Evolutionary conservation across 2,329 filamentous ascomycete genomes (phyloP).

Genomic region (Neopestalotiopsis sp.): DNA sequence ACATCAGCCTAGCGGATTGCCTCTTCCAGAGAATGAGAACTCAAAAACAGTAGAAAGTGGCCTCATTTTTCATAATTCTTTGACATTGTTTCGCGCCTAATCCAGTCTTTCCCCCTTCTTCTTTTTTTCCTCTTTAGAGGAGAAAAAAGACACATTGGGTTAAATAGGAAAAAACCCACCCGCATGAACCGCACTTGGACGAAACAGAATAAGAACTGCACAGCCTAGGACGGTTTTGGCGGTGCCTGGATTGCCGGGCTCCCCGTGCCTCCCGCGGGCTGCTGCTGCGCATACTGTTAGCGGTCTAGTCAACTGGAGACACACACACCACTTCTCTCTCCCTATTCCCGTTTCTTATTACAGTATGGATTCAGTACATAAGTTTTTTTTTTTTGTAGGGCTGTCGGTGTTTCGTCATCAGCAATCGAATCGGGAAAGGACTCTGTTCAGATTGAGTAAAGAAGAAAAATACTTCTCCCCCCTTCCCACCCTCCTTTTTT

Average conservation of each 20-base stretch:
- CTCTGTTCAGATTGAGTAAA: not conserved
- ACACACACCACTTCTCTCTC: too few species aligned
- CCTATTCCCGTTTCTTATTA: not conserved
- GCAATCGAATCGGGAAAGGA: not conserved
- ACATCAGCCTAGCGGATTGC: slow-evolving; percentile 9
- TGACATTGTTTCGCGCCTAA: not conserved
- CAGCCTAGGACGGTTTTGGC: not conserved
- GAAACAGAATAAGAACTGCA: not conserved
- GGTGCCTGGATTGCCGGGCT: not conserved
- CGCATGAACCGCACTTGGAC: slow-evolving; percentile 12
- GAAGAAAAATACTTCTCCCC: not conserved
- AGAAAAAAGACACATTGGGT: too few species aligned
- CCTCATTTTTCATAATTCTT: not conserved
- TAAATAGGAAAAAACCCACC: not conserved
- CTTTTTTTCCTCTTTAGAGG: not conserved
- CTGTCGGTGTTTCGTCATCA: slow-evolving; percentile 10
- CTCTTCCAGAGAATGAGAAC: not conserved
- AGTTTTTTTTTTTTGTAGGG: not conserved
- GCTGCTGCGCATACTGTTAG: slow-evolving; percentile 8
- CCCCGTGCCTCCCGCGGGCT: not conserved
- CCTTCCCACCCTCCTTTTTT: slow-evolving; percentile 2
- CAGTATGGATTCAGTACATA: not conserved
- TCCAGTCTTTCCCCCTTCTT: not conserved
- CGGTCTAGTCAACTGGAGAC: slow-evolving; percentile 7
- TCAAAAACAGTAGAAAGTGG: not conserved